Evolutionary conservation across 495 filamentous ascomycete genomes (phyloP).

Genomic region (Trichoderma reesei): DNA sequence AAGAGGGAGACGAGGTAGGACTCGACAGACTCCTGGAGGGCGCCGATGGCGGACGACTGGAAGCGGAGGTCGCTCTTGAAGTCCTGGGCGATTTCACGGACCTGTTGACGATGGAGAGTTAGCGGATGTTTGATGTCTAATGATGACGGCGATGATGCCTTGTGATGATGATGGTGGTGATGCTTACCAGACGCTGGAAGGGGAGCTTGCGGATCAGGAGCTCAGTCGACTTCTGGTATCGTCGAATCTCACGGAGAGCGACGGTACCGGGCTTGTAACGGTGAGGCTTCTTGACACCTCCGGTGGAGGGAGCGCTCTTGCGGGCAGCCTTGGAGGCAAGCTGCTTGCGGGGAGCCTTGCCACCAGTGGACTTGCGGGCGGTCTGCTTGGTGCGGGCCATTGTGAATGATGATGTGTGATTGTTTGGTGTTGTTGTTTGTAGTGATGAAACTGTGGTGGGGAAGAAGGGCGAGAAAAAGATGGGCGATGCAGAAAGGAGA

Average conservation of each 20-base stretch:
- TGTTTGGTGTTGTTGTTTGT: slow-evolving; percentile 42
- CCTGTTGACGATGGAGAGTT: slow-evolving; percentile 29
- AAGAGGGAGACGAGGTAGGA: slow-evolving; percentile 99
- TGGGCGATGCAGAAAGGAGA: slow-evolving; percentile 39
- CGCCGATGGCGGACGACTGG: slow-evolving; percentile 99
- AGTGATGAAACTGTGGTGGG: slow-evolving; percentile 24
- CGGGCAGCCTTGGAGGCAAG: slow-evolving; percentile 51
- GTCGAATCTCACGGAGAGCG: slow-evolving; percentile 99
- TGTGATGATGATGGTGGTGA: background rate
- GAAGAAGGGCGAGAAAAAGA: slow-evolving; percentile 23
- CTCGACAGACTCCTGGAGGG: slow-evolving; percentile 99
- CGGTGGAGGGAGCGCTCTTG: slow-evolving; percentile 49
- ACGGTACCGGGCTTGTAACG: slow-evolving; percentile 99
- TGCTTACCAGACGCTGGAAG: slow-evolving; percentile 92
- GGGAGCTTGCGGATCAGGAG: slow-evolving; percentile 99
- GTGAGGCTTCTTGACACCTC: slow-evolving; percentile 99
- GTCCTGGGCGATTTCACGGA: slow-evolving; percentile 99
- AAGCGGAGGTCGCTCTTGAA: slow-evolving; percentile 99
- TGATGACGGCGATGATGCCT: slow-evolving; percentile 1
- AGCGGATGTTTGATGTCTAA: too few relatives aligned
- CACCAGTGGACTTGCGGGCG: slow-evolving; percentile 98
- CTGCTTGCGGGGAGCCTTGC: slow-evolving; percentile 98
- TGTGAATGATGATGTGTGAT: slow-evolving; percentile 34
- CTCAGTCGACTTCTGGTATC: slow-evolving; percentile 99
- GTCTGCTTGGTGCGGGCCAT: slow-evolving; percentile 99